These are phyloP conservation scores for Paramyrothecium sp. DNA, from an alignment of 2,329 filamentous ascomycete genomes.

Conservation along the genomic window DNA sequence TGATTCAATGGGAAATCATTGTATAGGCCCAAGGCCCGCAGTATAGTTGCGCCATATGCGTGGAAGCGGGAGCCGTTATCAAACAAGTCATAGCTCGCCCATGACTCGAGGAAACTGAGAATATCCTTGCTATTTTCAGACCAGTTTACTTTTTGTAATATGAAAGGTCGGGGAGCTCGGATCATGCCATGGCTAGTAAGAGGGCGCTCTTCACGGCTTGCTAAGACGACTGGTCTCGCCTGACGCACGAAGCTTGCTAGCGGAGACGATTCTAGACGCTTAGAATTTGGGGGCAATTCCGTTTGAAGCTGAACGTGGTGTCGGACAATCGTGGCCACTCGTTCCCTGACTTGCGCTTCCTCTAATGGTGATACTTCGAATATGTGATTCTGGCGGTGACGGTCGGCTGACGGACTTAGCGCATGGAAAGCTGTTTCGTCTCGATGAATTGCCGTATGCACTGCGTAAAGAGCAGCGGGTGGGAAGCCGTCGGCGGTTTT, in stretches of 20 bases:
- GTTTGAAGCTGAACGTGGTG: constrained; percentile 22
- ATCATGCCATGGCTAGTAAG: constrained; percentile 50
- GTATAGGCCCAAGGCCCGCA: constrained; percentile 64
- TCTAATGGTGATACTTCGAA: constrained; percentile 53
- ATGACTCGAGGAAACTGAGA: constrained; percentile 68
- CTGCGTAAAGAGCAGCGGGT: constrained; percentile 60
- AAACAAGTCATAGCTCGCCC: constrained; percentile 59
- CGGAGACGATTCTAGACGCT: constrained; percentile 13
- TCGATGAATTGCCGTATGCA: constrained; percentile 62
- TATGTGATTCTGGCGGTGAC: constrained; percentile 48
- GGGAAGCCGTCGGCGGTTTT: constrained; percentile 38
- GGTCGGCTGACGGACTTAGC: constrained; percentile 45
- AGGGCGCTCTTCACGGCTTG: constrained; percentile 45
- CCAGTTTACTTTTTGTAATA: constrained; percentile 23
- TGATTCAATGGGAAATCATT: constrained; percentile 36
- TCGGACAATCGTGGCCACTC: constrained; percentile 29
- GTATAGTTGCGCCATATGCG: constrained; percentile 61
- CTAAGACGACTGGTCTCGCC: constrained; percentile 48
- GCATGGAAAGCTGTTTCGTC: constrained; percentile 61
- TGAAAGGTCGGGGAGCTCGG: constrained; percentile 19
- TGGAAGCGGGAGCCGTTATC: constrained; percentile 50
- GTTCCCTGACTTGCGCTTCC: constrained; percentile 25
- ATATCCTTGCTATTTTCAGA: constrained; percentile 41
- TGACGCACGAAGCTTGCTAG: constrained; percentile 47
- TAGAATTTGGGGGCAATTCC: constrained; percentile 11